Evolutionary conservation across 2,329 filamentous ascomycete genomes (phyloP), one percentile per base, ranked within the genome.

Genomic region (Sporothrix sp.): DNA sequence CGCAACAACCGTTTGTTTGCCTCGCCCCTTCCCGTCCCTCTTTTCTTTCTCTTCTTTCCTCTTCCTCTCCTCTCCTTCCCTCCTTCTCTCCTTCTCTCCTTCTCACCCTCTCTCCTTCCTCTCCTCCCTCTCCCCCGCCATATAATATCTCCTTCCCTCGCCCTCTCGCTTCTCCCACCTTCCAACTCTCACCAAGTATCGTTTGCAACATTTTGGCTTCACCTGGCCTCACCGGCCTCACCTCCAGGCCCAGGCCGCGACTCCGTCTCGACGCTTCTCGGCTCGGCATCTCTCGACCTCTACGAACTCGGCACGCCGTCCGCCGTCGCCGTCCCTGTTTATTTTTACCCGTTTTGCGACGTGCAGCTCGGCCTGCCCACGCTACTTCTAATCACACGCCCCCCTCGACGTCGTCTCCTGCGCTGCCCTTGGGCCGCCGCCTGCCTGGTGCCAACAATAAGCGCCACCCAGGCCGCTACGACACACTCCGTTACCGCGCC

Each of bases 371-470:
- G 10, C 10, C 10, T 28, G 25, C 25, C 10, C n/a, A n/a, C n/a
- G n/a, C 25, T 28, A 28, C 25, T 28, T 28, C 30, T 45, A 50
- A 25, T 45, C 33, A 16, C 49, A 44, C 43, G 11, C 49, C 43
- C 39, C 43, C 28, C 10, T 10, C 25, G 25, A 28, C 25, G 25
- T 10, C 25, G n/a, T 18, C 36, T 36, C 18, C 18, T 20, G 21
- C 35, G 16, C 33, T 18, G 27, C 27, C 16, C 42, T 28, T 20
- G 18, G 42, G 40, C 49, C 27, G 42, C 18, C 46, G n/a, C n/a
- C n/a, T n/a, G n/a, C n/a, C n/a, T n/a, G n/a, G n/a, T 46, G 50
- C 50, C 50, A 47, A 36, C 50, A 52, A 38, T 52, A 52, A 48
- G 50, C 50, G 50, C 50, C 50, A 51, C 48, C 40, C 42, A 37